A percentile compares a stretch with the other conserved stretches of the same genome.
Evolutionary conservation across 129 eudicot species (phyloP).

Genomic region (Chrysanthemum seticuspe): DNA sequence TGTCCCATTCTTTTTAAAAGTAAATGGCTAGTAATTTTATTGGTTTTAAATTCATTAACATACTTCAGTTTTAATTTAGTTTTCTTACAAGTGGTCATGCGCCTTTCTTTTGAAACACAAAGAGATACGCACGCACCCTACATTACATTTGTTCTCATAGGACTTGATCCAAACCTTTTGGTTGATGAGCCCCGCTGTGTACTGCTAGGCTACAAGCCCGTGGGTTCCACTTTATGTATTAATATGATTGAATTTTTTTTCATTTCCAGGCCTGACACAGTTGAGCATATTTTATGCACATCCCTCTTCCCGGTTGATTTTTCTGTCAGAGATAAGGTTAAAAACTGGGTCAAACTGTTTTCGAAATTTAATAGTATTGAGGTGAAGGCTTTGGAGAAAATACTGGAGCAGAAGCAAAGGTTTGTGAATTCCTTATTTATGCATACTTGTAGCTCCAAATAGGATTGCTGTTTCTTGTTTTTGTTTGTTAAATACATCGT

Average conservation of each 20-base stretch:
- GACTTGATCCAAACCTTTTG: too few species aligned
- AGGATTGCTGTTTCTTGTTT: conserved; percentile 18
- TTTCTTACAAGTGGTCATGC: too few species aligned
- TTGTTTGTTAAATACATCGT: conserved; percentile 26
- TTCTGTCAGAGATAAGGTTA: conserved; percentile 69
- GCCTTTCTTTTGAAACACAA: too few species aligned
- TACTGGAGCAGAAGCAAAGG: conserved; percentile 93
- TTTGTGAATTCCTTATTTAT: conserved; percentile 34
- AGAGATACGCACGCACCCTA: background rate
- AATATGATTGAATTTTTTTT: conserved; percentile 15
- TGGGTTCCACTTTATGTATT: background rate
- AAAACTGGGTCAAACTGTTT: conserved; percentile 69
- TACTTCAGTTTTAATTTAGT: too few species aligned
- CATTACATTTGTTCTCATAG: too few species aligned
- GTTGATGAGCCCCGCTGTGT: too few species aligned
- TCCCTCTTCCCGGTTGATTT: conserved; percentile 74
- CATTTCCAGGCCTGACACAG: conserved; percentile 63
- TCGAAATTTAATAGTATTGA: conserved; percentile 78
- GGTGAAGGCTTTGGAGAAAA: conserved; percentile 84
- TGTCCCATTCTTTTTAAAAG: too few species aligned
- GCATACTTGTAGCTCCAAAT: conserved; percentile 16
- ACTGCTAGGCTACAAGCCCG: background rate
- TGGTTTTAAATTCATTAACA: too few species aligned
- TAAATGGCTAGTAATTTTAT: too few species aligned
- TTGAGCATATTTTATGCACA: conserved; percentile 62